Evolutionary conservation across 352 stramenopile species (phyloP), one percentile per base, ranked within the genome.

Genomic region (Phytophthora pini): DNA sequence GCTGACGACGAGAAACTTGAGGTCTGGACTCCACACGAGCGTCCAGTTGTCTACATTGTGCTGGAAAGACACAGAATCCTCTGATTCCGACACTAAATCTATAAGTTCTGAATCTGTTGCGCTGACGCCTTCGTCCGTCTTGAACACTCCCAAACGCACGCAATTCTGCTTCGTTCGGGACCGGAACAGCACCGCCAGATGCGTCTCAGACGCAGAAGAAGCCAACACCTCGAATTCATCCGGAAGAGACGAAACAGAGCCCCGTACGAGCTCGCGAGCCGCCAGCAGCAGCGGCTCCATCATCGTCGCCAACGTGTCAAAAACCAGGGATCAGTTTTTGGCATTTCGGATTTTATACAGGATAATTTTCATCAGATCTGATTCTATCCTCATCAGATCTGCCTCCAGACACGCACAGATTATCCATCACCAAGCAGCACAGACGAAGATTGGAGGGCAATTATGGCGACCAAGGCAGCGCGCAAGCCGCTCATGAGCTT

Each of bases 401-500:
- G 44, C 52, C 24, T 31, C 36, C 2, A 29, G n/a, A 64, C 24
- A 59, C 62, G 13, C 43, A 31, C n/a, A 26, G 12, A 38, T 56
- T 60, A 67, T 27, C 58, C 59, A 67, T 20, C 36, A 60, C 31
- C 31, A 36, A 36, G 31, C 31, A 36, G 31, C 9, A 36, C 8
- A 13, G 29, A 32, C 5, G 29, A 6, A 9, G 29, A 36, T 11
- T 36, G 31, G 22, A 22, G 38, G 38, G 12, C 5, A 48, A 11
- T 11, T 48, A 49, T 50, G 34, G 32, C 11, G 43, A 45, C 39
- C 8, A 72, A 53, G 44, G 61, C 67, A 57, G 47, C 52, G 20
- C 48, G 53, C 41, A 90, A 83, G 75, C 84, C 84, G 53, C 62
- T 81, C 17, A 44, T 94, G 59, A 76, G 72, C 64, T 90, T 94